Base-by-base conservation (phyloP, 2,329 filamentous ascomycete genomes). In the Paecilomyces dactylethromorphus region DNA sequence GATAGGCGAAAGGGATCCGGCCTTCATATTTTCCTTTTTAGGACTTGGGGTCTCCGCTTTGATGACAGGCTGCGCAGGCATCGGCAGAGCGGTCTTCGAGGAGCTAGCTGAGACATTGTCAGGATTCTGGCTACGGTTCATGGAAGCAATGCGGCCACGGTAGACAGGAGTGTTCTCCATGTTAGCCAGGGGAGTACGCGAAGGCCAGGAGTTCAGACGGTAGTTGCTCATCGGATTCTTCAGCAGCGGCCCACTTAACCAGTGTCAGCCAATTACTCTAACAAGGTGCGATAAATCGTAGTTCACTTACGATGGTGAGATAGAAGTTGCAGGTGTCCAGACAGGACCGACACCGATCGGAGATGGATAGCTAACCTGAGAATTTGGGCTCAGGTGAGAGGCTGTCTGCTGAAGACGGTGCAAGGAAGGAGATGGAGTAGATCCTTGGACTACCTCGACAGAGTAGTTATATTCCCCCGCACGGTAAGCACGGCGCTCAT, bases 401-500 rank as follows among this genome's bases (percentile, higher is more conserved):
- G 64, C 66, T 24, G 69, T 67, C 62, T 75, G 75, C 58, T 74
- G 74, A 53, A 77, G 65, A 60, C 76, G 76, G 51, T 73, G 71
- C 59, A 77, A 58, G 6, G 71, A 73, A 32, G 78, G 76, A 29
- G 78, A 79, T 3, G 78, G 78, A 59, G 76, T 76, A 15, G 71
- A 71, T 18, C 74, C 73, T 56, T 76, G 74, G 13, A 78, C 76
- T 35, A 79, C 73, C 60, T 79, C 78, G 53, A 80, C 78, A 1
- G 77, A 79, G 59, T 76, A 79, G 68, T 92, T 92, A 78, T 97
- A 97, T 79, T 97, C 94, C 59, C 94, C 94, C 59, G 93, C 94
- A 60, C 94, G 91, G 78, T 96, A 97, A 70, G 96, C 91, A 61
- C 94, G 92, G 59, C 92, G 91, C 73, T 96, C 92, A 32, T 94